Percentiles rank a stretch among this genome's conserved stretches.
Conservation (phyloP, 2,329 filamentous ascomycete genomes). For the Aphanocladium album region DNA sequence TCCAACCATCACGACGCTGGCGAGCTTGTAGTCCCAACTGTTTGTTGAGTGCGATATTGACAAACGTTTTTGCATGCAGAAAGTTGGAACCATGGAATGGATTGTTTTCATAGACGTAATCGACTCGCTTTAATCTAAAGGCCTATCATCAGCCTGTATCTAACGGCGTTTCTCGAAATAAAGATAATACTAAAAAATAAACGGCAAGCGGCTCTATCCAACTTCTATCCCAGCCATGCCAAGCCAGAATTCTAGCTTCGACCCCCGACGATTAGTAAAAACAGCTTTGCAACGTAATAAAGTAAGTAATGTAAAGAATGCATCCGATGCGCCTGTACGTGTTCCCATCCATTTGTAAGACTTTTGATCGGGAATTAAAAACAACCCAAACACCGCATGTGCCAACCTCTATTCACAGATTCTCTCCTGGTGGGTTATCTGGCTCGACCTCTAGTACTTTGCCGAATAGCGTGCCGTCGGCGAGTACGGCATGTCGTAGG, state of each 20-base stretch:
- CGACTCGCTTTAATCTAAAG: neutral
- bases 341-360: neutral
- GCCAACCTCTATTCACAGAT: conserved; percentile 2
- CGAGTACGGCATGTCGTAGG: conserved; percentile 49
- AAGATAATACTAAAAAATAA: neutral
- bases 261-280: neutral
- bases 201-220: neutral
- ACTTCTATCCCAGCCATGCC: neutral
- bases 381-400: neutral
- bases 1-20: too few relatives aligned
- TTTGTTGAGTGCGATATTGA: too few relatives aligned
- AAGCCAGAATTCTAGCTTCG: neutral
- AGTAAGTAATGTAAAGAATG: neutral
- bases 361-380: neutral
- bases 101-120: neutral
- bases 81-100: too few relatives aligned
- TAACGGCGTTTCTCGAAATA: neutral
- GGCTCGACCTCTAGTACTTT: conserved; percentile 35
- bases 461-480: conserved; percentile 40
- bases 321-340: neutral
- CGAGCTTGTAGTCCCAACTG: too few relatives aligned
- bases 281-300: neutral
- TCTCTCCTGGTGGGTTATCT: neutral
- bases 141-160: neutral
- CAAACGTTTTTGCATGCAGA: too few relatives aligned